Evolutionary conservation across 2,329 filamentous ascomycete species (phyloP).

Genomic region (Alternaria sp.): DNA sequence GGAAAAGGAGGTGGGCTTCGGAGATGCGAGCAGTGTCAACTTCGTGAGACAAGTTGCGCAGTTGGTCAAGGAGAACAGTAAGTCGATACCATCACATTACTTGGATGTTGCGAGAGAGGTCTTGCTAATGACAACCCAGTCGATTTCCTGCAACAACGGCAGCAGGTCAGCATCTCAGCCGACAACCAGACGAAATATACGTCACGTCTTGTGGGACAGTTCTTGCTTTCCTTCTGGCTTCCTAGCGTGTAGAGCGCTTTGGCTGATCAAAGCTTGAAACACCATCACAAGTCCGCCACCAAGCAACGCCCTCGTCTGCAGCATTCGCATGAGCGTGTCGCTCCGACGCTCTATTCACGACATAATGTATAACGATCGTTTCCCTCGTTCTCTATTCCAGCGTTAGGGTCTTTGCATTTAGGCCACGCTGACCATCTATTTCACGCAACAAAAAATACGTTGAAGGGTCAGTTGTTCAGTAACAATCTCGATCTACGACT

Average conservation of each 20-base stretch:
- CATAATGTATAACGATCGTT: neutral
- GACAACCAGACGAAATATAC: conserved; percentile 51
- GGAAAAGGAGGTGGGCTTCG: conserved; percentile 47
- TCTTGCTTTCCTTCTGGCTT: conserved; percentile 49
- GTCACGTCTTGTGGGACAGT: conserved; percentile 52
- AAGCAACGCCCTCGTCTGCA: neutral
- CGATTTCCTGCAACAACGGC: conserved; percentile 47
- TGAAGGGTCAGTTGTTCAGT: neutral
- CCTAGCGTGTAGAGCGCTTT: conserved; percentile 19
- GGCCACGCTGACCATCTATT: neutral
- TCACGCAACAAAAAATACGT: conserved; percentile 5
- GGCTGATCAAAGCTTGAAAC: neutral
- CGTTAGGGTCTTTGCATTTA: neutral
- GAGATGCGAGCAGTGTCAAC: conserved; percentile 39
- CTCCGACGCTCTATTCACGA: neutral
- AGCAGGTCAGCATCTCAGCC: conserved; percentile 45
- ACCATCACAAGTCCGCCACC: neutral
- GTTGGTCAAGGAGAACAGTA: conserved; percentile 53
- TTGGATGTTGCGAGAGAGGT: neutral
- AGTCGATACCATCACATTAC: conserved; percentile 15
- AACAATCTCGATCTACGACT: conserved; percentile 1
- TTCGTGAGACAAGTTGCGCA: conserved; percentile 49
- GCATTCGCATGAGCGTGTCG: neutral
- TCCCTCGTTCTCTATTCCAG: neutral
- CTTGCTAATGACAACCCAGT: conserved; percentile 34